Evolutionary conservation across 2,329 filamentous ascomycete species (phyloP), one percentile per base, ranked within the genome.

Genomic region (Fusarium luffae): DNA sequence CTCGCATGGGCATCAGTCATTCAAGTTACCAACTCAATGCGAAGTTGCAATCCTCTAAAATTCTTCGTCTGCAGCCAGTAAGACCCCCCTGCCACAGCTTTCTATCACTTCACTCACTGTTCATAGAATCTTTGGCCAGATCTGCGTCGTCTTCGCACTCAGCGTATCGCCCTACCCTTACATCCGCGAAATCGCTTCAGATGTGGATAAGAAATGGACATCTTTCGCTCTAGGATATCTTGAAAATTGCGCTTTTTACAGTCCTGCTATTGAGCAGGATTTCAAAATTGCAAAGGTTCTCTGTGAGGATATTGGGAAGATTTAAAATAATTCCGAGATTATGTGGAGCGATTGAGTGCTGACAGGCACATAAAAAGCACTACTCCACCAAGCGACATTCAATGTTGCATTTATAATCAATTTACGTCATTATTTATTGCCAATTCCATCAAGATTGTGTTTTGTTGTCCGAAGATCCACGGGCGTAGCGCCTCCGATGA

Each of bases 21-120:
- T 4, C 63, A 58, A 30, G 68, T 70, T 1, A 67, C 63, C 4
- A 62, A 60, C 5, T 37, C 67, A 1, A 70, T 70, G 68, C 60
- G 65, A 18, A 65, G 68, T 9, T 70, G 68, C 3, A 70, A 68
- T 14, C 68, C 68, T 1, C 68, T 70, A 0, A 68, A 70, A 0
- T 70, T 70, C 30, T 70, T 70, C 5, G 68, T 70, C 10, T 60
- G 67, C 30, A 27, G 52, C 58, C 68, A 70, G 68, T 70, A 61
- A 32, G n/a, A n/a, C n/a, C n/a, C n/a, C n/a, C n/a, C n/a, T n/a
- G n/a, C n/a, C n/a, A n/a, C n/a, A n/a, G n/a, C n/a, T n/a, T n/a
- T n/a, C n/a, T n/a, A n/a, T n/a, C n/a, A n/a, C n/a, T n/a, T n/a
- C n/a, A n/a, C n/a, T n/a, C n/a, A n/a, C n/a, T n/a, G n/a, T n/a